Percentiles rank a stretch among this genome's conserved stretches.
Evolutionary conservation across 768 basidiomycete genomes (phyloP).

Genomic region (Tylopilus plumbeoviolaceoides): DNA sequence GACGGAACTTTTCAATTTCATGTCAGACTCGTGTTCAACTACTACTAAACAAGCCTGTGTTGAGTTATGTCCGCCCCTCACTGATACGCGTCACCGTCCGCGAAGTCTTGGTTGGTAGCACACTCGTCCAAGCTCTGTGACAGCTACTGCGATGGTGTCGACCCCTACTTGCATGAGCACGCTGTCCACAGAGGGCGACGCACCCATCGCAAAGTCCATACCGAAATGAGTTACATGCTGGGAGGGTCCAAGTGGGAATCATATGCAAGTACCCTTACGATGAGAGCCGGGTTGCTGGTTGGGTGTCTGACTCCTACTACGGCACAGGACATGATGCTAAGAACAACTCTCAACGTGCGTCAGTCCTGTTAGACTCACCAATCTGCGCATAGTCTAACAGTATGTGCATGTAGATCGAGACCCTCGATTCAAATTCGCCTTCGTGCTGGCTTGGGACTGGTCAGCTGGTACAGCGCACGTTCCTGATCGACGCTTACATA

Average conservation of each 20-base stretch:
- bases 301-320: too few relatives aligned
- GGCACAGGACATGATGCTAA: slow-evolving; percentile 20
- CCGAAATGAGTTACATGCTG: slow-evolving; percentile 12
- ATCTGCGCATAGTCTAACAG: slow-evolving; percentile 1
- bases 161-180: slow-evolving; percentile 18
- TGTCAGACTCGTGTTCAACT: too few relatives aligned
- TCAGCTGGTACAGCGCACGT: slow-evolving; percentile 61
- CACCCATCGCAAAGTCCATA: slow-evolving; percentile 15
- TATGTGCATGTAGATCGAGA: too few relatives aligned
- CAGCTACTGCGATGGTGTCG: too few relatives aligned
- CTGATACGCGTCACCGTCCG: slow-evolving; percentile 6
- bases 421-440: background rate
- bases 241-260: slow-evolving; percentile 9
- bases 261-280: slow-evolving; percentile 19
- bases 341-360: slow-evolving; percentile 29
- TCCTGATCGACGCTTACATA: slow-evolving; percentile 73
- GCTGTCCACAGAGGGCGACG: slow-evolving; percentile 10
- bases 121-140: slow-evolving; percentile 21
- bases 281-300: background rate
- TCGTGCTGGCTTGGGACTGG: background rate
- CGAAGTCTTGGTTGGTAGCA: slow-evolving; percentile 23
- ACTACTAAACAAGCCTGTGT: too few relatives aligned
- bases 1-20: too few relatives aligned
- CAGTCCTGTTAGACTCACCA: slow-evolving; percentile 3
- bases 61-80: too few relatives aligned